Evolutionary conservation across 805 yeast species (phyloP).

Genomic region (Pichia ethanolica): DNA sequence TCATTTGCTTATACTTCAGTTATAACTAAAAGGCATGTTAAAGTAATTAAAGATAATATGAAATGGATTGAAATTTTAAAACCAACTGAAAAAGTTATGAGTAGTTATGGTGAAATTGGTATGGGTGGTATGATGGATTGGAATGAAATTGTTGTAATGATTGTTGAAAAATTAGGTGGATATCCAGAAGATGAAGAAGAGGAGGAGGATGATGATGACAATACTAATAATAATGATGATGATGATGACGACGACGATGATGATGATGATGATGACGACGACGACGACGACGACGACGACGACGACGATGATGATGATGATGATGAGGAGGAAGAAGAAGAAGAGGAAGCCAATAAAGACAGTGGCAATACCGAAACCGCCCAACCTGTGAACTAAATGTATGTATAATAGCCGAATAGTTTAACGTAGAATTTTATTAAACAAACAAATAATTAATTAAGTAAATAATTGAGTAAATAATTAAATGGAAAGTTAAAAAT

Average conservation of each 20-base stretch:
- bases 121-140: slow-evolving; percentile 68
- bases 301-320: slow-evolving; percentile 8
- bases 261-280: slow-evolving; percentile 20
- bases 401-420: no score
- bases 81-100: slow-evolving; percentile 54
- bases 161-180: slow-evolving; percentile 48
- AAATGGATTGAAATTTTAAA: slow-evolving; percentile 54
- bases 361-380: slow-evolving; percentile 11
- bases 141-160: slow-evolving; percentile 51
- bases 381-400: no score
- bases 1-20: slow-evolving; percentile 52
- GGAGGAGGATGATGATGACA: slow-evolving; percentile 28
- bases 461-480: no score
- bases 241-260: slow-evolving; percentile 24
- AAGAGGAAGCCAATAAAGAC: slow-evolving; percentile 9
- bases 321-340: slow-evolving; percentile 4
- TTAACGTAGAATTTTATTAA: no score
- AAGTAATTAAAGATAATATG: slow-evolving; percentile 51
- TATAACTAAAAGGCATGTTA: slow-evolving; percentile 47
- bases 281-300: slow-evolving; percentile 16
- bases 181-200: slow-evolving; percentile 46
- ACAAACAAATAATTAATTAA: no score
- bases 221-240: slow-evolving; percentile 24
- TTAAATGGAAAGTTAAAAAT: no score
- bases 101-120: slow-evolving; percentile 50